Evolutionary conservation across 306 rosid genomes (phyloP).

Genomic region (Parietaria judaica): DNA sequence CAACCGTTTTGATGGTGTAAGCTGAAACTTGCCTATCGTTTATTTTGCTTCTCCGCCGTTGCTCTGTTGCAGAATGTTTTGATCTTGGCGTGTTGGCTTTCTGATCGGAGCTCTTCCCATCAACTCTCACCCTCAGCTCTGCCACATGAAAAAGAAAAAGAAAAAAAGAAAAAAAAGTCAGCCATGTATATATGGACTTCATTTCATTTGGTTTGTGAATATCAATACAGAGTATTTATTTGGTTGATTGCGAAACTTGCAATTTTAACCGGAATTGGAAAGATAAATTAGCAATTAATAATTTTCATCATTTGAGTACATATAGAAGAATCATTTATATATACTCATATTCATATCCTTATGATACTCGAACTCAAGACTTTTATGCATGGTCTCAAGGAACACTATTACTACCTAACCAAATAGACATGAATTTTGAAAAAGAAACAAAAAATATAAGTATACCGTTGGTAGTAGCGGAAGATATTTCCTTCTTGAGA

Average conservation of each 20-base stretch:
- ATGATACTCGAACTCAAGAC: too few relatives aligned
- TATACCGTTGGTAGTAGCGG: slow-evolving; percentile 21
- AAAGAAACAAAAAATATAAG: not conserved
- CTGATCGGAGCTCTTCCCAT: slow-evolving; percentile 59
- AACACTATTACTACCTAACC: not conserved
- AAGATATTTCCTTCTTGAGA: slow-evolving; percentile 55
- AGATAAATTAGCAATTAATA: too few relatives aligned
- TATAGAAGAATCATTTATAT: too few relatives aligned
- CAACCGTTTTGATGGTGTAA: not conserved
- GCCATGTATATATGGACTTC: too few relatives aligned
- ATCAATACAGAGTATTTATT: too few relatives aligned
- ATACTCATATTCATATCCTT: too few relatives aligned
- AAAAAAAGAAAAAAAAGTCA: not conserved
- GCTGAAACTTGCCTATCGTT: slow-evolving; percentile 68
- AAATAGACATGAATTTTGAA: not conserved
- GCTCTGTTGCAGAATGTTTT: slow-evolving; percentile 97
- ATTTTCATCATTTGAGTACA: too few relatives aligned
- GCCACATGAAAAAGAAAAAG: slow-evolving; percentile 14
- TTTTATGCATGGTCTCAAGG: not conserved
- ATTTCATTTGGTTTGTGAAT: too few relatives aligned
- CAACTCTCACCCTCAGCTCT: slow-evolving; percentile 59
- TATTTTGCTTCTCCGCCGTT: slow-evolving; percentile 95
- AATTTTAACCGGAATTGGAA: too few relatives aligned
- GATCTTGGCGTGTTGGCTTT: slow-evolving; percentile 93
- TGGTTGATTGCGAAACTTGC: too few relatives aligned